phyloP scores from a whole-genome alignment of 805 yeast species.

The Schizosaccharomyces octosporus region DNA sequence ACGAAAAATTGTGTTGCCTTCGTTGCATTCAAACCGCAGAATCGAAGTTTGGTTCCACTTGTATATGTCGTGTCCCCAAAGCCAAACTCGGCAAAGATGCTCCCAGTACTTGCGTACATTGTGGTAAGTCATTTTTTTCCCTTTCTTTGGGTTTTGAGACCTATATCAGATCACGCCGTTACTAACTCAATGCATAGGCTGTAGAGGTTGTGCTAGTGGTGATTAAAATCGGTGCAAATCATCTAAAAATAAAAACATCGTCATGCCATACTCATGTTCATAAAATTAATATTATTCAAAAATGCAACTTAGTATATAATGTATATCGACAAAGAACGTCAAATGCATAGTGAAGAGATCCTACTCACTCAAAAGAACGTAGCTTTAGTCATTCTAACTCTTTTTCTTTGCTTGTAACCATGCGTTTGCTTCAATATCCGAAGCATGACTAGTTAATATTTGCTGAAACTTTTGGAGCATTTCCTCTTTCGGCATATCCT shows the following conservation, averaged over 20 bases:
- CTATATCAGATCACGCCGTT: not conserved
- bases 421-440: not conserved
- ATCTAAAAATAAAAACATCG: too few species aligned
- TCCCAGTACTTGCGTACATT: not conserved
- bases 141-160: too few species aligned
- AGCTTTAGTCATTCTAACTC: too few species aligned
- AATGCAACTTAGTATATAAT: too few species aligned
- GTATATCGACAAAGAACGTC: too few species aligned
- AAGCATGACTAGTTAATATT: not conserved
- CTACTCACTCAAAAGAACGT: too few species aligned
- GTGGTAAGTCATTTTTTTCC: not conserved
- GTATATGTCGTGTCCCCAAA: constrained; percentile 70
- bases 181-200: not conserved
- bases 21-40: constrained; percentile 45
- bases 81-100: constrained; percentile 15
- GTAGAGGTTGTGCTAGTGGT: constrained; percentile 1
- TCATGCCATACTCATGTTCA: too few species aligned
- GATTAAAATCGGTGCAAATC: not conserved
- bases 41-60: constrained; percentile 39
- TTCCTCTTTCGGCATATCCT: not conserved
- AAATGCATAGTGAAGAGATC: too few species aligned
- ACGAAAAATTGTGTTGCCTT: constrained; percentile 65
- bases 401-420: not conserved
- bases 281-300: too few species aligned
- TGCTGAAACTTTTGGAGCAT: not conserved